Evolutionary conservation across 441 rosid genomes (phyloP), one percentile per base, ranked within the genome.

Genomic region (Jatropha podagrica): DNA sequence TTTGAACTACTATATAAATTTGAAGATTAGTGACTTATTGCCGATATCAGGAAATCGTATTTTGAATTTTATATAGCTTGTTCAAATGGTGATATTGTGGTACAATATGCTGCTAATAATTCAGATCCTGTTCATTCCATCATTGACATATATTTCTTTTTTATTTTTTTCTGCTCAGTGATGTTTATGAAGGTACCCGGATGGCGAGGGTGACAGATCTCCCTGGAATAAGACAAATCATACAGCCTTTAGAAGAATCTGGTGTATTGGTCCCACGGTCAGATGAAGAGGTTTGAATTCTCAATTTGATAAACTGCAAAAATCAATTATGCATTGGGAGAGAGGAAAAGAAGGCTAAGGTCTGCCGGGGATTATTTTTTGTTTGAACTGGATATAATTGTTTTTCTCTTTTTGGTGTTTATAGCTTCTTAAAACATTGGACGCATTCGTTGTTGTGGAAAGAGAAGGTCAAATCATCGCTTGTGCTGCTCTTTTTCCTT

Each of bases 401-500:
- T 23, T 78, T 81, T 56, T 74, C 37, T 59, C 44, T 56, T 77
- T 7, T 72, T 79, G 55, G 26, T 72, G 59, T 67, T 67, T 64
- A n/a, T 77, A 86, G 99, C 80, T 95, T 77, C 88, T 86, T 23
- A 83, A 81, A 76, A 86, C 88, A 48, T 74, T 95, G 84, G 85
- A 89, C 55, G 89, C 91, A n/a, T 93, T 87, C 73, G 52, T 81
- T 72, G 97, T 93, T 59, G 87, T 93, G 82, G 99, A 95, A 85
- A 86, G 99, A 65, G 99, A 95, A 86, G 96, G 99, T 61, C 98
- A 95, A 77, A 81, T 95, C 49, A 92, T 95, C 17, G 98, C 98
- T 49, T 92, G 97, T 79, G 97, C 98, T 64, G 99, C 99, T 68
- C 86, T 95, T 81, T 89, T 93, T 67, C 97, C 96, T 38, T 92